Evolutionary conservation across 2,329 filamentous ascomycete genomes (phyloP), one percentile per base, ranked within the genome.

Genomic region (Hymenoscyphus repandus): DNA sequence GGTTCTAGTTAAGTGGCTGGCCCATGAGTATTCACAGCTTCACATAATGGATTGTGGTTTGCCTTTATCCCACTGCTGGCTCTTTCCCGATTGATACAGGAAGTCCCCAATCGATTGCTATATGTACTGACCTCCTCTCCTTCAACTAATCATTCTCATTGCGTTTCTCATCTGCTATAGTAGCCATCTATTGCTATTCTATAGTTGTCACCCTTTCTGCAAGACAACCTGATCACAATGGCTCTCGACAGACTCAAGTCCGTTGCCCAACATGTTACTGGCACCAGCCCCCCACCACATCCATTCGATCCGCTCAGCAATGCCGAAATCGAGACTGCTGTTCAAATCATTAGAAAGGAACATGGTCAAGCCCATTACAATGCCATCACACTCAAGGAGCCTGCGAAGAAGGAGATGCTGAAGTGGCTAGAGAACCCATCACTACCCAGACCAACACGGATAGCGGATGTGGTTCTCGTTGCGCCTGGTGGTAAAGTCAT

Each of bases 401-500:
- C 90, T 44, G 85, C 85, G 57, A 96, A 96, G 75, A 82, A 78
- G 41, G 83, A 90, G 61, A 90, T 95, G 88, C 75, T 83, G 66
- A 79, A 78, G 53, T 96, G 89, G 89, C 70, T 95, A 11, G 82
- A 78, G 44, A 75, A 82, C 51, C 82, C 86, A 1, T 70, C 79
- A 17, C 76, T 74, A 9, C 76, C 82, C 1, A 75, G 81, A 40
- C 90, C 90, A 10, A 69, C 76, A 32, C 80, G 90, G 62, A 73
- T 90, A 6, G 90, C 90, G 7, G 90, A 96, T 68, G 77, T 93
- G 1, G 88, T 95, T 3, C 88, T 84, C 18, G 91, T 96, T 68
- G 86, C 82, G 1, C 79, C 82, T 2, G 86, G 83, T 5, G 88
- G 88, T 59, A 88, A 85, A 65, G 83, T 95, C 1, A 92, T 83